These are phyloP conservation scores for Pythium apleroticum DNA, from an alignment of 352 stramenopile genomes.

Conservation along the genomic window DNA sequence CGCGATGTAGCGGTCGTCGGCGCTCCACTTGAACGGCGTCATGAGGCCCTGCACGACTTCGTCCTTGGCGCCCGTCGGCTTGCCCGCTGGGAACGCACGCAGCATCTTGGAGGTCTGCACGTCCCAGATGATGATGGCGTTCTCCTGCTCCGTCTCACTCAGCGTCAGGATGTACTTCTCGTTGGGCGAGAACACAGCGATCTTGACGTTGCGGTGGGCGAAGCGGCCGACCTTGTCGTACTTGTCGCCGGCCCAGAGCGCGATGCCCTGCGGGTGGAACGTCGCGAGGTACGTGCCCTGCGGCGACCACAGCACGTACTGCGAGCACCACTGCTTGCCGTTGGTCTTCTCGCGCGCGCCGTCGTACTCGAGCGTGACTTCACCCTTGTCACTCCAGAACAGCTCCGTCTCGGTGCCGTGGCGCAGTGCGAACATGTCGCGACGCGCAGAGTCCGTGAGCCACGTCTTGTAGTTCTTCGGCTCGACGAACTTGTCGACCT, in stretches of 20 bases:
- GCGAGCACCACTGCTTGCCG: conserved; percentile 97
- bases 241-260: conserved; percentile 95
- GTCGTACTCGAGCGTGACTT: conserved; percentile 92
- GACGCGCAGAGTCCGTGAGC: conserved; percentile 89
- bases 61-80: conserved; percentile 62
- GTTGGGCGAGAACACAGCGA: conserved; percentile 93
- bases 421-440: conserved; percentile 95
- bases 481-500: conserved; percentile 87
- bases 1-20: conserved; percentile 95
- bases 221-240: conserved; percentile 98
- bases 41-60: conserved; percentile 82
- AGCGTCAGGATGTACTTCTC: conserved; percentile 98
- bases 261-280: conserved; percentile 97
- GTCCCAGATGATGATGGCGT: conserved; percentile 97
- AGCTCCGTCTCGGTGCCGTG: conserved; percentile 96
- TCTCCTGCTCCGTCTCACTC: conserved; percentile 92
- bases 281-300: conserved; percentile 97
- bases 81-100: conserved; percentile 80
- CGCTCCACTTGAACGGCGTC: conserved; percentile 94
- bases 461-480: conserved; percentile 93
- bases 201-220: conserved; percentile 93
- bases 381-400: conserved; percentile 93
- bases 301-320: conserved; percentile 97
- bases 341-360: conserved; percentile 94
- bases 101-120: conserved; percentile 90